These are phyloP conservation scores for Nigrograna mackinnonii DNA, from an alignment of 2,329 filamentous ascomycete genomes.

Conservation along the genomic window DNA sequence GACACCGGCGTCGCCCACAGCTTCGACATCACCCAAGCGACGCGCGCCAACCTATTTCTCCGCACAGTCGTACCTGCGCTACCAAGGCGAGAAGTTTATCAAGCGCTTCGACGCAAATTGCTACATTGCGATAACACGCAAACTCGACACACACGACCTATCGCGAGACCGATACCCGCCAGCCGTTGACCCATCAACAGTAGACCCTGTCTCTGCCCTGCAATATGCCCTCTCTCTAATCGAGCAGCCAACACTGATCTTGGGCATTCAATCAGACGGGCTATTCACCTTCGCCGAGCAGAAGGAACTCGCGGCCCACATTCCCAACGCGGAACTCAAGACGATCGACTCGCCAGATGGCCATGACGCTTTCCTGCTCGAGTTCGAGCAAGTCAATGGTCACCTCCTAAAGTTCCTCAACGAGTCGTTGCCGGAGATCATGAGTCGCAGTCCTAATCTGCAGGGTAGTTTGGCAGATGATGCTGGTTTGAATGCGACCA, in stretches of 20 bases:
- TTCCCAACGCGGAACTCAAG: constrained; percentile 76
- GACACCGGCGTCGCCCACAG: no score
- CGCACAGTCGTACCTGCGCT: constrained; percentile 94
- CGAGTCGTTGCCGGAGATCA: constrained; percentile 84
- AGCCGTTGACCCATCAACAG: constrained; percentile 31
- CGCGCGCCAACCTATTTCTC: constrained; percentile 82
- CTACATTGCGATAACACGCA: constrained; percentile 98
- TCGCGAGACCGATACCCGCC: constrained; percentile 69
- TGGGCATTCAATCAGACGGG: constrained; percentile 94
- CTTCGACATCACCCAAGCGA: no score
- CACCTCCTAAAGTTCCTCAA: constrained; percentile 84
- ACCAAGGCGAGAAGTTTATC: constrained; percentile 96
- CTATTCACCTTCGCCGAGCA: constrained; percentile 98
- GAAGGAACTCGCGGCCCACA: constrained; percentile 82
- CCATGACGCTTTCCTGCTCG: constrained; percentile 92
- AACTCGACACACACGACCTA: constrained; percentile 95
- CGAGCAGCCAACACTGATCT: constrained; percentile 84
- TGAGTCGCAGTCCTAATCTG: constrained; percentile 59
- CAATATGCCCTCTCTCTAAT: constrained; percentile 79
- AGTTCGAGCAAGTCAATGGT: constrained; percentile 95
- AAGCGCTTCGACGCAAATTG: constrained; percentile 97
- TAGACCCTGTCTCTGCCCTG: constrained; percentile 57
- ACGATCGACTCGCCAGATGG: constrained; percentile 94
- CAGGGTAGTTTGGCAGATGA: constrained; percentile 41
- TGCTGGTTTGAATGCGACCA: constrained; percentile 64